Evolutionary conservation across 2,329 filamentous ascomycete genomes (phyloP), one percentile per base, ranked within the genome.

Genomic region (Acrocalymma vagum): DNA sequence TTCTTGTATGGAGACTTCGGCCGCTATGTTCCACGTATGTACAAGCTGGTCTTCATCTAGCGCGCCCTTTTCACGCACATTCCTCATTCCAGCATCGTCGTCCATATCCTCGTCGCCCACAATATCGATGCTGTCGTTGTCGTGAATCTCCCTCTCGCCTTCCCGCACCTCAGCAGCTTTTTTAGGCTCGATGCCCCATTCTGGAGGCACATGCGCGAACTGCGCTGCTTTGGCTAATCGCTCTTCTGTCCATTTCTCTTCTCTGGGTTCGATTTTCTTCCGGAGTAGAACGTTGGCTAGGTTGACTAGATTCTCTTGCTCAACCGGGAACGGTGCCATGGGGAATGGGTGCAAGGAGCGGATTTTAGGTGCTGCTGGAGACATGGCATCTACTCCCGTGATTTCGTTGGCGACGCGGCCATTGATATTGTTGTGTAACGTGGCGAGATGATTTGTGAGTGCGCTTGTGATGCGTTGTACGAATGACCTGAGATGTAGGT

Each of bases 171-270:
- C 32, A 9, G 48, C 15, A 9, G 48, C 15, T 28, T 52, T 58
- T 8, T 42, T 47, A 1, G 55, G 44, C 27, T 62, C 55, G 16
- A 68, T 51, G 1, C 45, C 55, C 62, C 59, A 67, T 9, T 67
- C 62, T 9, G 41, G 35, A 3, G 63, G 60, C 21, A 67, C 56
- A 16, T 58, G 38, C n/a, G 55, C 56, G 33, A 67, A 67, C 24
- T 63, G 58, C 2, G 48, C 39, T 5, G 63, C 63, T 38, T 60
- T 65, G 4, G 42, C 37, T 2, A 67, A 30, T 7, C 60, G 51
- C 5, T 58, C 55, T n/a, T 56, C 52, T 7, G 65, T 51, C 63
- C 62, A 67, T 6, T 55, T 53, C 17, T 65, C 56, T 21, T 65
- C 63, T 13, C 51, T 48, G 3, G 58, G 51, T 7, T 55, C 55